Conservation (phyloP, 139 green algal species). For the Bryopsis sp. region DNA sequence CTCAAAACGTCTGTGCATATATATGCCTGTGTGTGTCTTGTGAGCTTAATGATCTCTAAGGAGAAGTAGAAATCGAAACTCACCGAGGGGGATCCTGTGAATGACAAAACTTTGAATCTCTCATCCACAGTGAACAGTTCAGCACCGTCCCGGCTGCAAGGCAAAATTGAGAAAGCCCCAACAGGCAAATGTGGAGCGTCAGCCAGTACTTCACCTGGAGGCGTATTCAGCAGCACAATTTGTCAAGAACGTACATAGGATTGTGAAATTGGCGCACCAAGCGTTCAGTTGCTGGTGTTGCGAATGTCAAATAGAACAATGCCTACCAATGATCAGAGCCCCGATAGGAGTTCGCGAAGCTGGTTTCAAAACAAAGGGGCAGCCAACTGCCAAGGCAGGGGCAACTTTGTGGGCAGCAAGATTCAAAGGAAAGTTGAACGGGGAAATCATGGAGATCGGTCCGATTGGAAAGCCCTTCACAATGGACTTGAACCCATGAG, state of each 20-base stretch:
- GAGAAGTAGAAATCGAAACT: no score
- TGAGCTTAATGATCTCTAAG: no score
- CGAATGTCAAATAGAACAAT: neutral
- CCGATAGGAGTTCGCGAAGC: conserved; percentile 15
- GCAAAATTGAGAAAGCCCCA: conserved; percentile 11
- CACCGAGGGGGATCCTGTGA: conserved; percentile 13
- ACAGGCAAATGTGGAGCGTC: conserved; percentile 13
- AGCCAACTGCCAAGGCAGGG: conserved; percentile 12
- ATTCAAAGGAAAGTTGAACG: conserved; percentile 19
- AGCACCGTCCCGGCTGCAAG: conserved; percentile 10
- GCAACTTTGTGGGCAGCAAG: conserved; percentile 17
- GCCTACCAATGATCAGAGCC: conserved; percentile 13
- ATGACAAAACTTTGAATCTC: conserved; percentile 15
- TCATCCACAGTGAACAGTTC: conserved; percentile 18
- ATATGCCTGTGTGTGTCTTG: no score
- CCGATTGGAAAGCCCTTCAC: conserved; percentile 5
- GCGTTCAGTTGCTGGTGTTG: neutral
- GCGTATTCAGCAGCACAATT: neutral
- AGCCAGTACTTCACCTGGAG: conserved; percentile 2
- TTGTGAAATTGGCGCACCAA: neutral
- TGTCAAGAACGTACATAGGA: neutral
- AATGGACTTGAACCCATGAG: conserved; percentile 13
- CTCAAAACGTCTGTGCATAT: no score
- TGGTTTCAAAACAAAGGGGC: conserved; percentile 16
- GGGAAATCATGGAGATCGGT: conserved; percentile 17